phyloP scores from a whole-genome alignment of 1,284 basidiomycete species.

The Puccinia polysora region DNA sequence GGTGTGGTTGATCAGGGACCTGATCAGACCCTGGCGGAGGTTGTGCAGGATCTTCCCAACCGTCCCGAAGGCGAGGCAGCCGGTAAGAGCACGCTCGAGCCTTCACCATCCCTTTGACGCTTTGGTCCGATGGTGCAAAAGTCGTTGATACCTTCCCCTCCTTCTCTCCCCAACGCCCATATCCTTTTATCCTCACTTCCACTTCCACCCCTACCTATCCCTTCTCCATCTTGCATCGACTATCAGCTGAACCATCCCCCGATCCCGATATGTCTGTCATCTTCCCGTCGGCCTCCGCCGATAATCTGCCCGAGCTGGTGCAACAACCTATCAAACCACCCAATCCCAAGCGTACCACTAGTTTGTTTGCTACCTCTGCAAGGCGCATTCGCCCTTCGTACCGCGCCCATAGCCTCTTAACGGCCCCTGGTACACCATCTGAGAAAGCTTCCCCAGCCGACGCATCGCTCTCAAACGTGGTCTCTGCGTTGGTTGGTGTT shows the following conservation, averaged over 20 bases:
- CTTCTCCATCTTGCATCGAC: not conserved
- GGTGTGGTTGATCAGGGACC: not conserved
- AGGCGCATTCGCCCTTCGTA: slow-evolving; percentile 1
- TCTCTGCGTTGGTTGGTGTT: slow-evolving; percentile 37
- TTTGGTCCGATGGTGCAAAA: too few relatives aligned
- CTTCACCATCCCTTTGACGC: not conserved
- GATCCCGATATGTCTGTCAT: not conserved
- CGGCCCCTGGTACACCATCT: slow-evolving; percentile 23
- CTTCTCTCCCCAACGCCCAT: not conserved
- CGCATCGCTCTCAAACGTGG: slow-evolving; percentile 31
- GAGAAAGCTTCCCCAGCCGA: slow-evolving; percentile 32
- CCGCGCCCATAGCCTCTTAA: slow-evolving; percentile 2
- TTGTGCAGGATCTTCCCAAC: not conserved
- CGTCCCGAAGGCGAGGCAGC: not conserved
- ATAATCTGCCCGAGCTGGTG: not conserved
- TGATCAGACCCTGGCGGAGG: not conserved
- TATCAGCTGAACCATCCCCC: slow-evolving; percentile 6
- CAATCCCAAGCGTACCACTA: not conserved
- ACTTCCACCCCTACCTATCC: not conserved
- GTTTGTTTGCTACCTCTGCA: not conserved
- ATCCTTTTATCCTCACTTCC: not conserved
- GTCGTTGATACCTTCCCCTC: not conserved
- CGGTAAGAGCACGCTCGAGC: not conserved
- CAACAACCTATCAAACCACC: slow-evolving; percentile 2
- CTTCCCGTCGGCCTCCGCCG: slow-evolving; percentile 11